These are phyloP conservation scores for Cinnamomum micranthum DNA, from an alignment of 164 flowering plant genomes.

Conservation along the genomic window DNA sequence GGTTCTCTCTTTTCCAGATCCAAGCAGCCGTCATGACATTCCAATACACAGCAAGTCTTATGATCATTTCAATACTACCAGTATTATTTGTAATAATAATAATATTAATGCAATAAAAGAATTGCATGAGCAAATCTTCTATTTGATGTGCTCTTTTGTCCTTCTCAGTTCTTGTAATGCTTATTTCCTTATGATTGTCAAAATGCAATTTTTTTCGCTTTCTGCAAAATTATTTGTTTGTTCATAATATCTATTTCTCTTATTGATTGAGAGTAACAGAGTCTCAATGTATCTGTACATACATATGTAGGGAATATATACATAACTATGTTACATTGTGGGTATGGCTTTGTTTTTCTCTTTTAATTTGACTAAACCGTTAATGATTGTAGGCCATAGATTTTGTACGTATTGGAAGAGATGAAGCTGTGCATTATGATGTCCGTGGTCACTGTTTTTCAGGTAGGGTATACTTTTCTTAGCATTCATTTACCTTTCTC, in stretches of 20 bases:
- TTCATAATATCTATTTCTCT: too few species aligned
- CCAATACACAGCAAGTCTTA: background rate
- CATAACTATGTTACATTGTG: too few species aligned
- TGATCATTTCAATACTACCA: background rate
- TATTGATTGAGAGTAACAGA: too few species aligned
- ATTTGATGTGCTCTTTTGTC: too few species aligned
- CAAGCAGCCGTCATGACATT: slow-evolving; percentile 1
- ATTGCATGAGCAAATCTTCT: too few species aligned
- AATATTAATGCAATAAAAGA: too few species aligned
- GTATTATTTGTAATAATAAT: background rate
- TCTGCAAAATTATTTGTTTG: too few species aligned
- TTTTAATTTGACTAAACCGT: slow-evolving; percentile 10
- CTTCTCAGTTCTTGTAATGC: background rate
- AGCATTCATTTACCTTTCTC: background rate
- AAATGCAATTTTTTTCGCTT: background rate
- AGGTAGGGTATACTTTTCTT: slow-evolving; percentile 37
- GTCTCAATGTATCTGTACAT: too few species aligned
- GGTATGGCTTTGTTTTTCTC: too few species aligned
- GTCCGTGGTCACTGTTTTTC: slow-evolving; percentile 68
- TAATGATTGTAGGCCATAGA: slow-evolving; percentile 61
- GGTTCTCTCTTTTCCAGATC: slow-evolving; percentile 40
- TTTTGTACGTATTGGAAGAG: slow-evolving; percentile 86
- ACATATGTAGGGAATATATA: too few species aligned
- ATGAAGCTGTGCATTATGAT: slow-evolving; percentile 79
- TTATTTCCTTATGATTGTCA: background rate